Percentiles rank a stretch among this genome's conserved stretches.
These are phyloP conservation scores for Vaccinium darrowii DNA, from an alignment of 148 eudicot genomes.

Conservation along the genomic window DNA sequence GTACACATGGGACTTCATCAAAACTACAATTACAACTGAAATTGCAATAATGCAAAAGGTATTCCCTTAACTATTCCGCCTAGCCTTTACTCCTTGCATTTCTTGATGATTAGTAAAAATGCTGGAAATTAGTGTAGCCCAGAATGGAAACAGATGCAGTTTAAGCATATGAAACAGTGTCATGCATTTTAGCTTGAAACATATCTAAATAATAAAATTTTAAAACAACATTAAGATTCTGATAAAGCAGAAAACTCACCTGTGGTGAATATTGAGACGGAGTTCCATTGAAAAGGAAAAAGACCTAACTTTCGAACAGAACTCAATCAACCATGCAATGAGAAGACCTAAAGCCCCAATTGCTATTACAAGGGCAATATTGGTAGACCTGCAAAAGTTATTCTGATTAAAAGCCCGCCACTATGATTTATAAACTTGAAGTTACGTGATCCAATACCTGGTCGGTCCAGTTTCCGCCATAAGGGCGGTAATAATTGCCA, in stretches of 20 bases:
- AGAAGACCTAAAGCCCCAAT: constrained; percentile 69
- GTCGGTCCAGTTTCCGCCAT: constrained; percentile 87
- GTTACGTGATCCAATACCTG: constrained; percentile 39
- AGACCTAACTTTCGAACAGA: constrained; percentile 48
- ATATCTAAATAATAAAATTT: background rate
- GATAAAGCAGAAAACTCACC: constrained; percentile 35
- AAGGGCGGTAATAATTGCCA: constrained; percentile 77
- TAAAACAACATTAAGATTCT: background rate
- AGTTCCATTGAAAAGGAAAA: constrained; percentile 45
- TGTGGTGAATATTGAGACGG: constrained; percentile 35
- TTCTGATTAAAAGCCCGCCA: constrained; percentile 17
- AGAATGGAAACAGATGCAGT: background rate
- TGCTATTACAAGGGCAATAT: constrained; percentile 58
- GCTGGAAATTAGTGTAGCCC: background rate
- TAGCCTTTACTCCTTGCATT: background rate
- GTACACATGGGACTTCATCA: background rate
- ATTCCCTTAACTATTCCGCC: background rate
- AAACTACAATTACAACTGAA: background rate
- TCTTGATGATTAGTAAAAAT: background rate
- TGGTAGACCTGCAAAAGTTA: constrained; percentile 64
- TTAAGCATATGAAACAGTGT: background rate
- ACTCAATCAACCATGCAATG: constrained; percentile 78
- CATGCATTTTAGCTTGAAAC: background rate
- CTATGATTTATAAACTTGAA: background rate
- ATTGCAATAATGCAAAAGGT: constrained; percentile 3